Conservation (phyloP, 768 basidiomycete genomes). For the Collybia mongolica region DNA sequence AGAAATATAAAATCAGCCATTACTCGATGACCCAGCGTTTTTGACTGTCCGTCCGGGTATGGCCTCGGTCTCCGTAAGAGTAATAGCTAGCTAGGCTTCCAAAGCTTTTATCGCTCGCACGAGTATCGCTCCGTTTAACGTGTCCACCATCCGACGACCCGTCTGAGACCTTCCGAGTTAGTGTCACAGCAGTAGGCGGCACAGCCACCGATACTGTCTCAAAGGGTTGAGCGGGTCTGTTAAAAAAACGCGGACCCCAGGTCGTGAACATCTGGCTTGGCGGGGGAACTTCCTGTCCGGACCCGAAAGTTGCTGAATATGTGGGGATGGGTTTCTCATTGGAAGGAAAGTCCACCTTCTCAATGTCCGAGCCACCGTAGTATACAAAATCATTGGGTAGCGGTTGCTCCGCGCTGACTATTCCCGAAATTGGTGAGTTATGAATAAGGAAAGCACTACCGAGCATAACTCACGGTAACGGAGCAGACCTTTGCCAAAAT, state of each 20-base stretch:
- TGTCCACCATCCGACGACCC: constrained; percentile 26
- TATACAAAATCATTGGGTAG: constrained; percentile 32
- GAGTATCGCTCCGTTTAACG: constrained; percentile 30
- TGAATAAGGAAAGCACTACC: background rate
- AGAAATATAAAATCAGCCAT: constrained; percentile 13
- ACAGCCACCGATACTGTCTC: constrained; percentile 27
- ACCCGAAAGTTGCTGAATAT: constrained; percentile 41
- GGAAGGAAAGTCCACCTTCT: constrained; percentile 67
- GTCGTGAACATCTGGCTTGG: constrained; percentile 38
- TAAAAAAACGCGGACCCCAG: constrained; percentile 50
- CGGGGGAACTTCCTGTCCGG: constrained; percentile 30
- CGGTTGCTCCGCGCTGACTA: constrained; percentile 57
- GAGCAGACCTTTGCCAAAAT: constrained; percentile 76
- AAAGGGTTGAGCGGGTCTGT: constrained; percentile 38
- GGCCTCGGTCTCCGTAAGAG: constrained; percentile 26
- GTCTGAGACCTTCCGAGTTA: constrained; percentile 28
- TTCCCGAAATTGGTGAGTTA: background rate
- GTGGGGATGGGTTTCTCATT: constrained; percentile 52
- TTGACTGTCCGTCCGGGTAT: constrained; percentile 29
- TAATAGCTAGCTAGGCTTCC: constrained; percentile 34
- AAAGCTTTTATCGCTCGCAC: constrained; percentile 39
- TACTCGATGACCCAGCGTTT: constrained; percentile 62
- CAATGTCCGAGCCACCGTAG: constrained; percentile 40
- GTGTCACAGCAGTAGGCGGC: constrained; percentile 34
- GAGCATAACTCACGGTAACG: constrained; percentile 53